These are phyloP conservation scores for Vicia sativa DNA, from an alignment of 306 rosid genomes.

Conservation along the genomic window DNA sequence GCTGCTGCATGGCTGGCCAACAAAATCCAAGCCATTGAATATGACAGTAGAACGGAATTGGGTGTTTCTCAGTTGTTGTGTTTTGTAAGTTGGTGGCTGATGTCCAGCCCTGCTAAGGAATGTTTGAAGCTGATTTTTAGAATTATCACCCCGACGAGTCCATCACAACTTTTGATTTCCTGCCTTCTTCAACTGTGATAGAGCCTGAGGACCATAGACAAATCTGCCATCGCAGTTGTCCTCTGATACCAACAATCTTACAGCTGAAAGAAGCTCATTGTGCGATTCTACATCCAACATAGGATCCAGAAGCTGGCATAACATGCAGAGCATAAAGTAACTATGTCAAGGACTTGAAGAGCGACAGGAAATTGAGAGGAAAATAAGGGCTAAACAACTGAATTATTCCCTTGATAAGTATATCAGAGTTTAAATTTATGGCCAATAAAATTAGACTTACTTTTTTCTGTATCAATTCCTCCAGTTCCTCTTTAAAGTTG, in stretches of 20 bases:
- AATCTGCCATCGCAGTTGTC: slow-evolving; percentile 82
- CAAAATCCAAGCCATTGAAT: slow-evolving; percentile 84
- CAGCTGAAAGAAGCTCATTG: slow-evolving; percentile 67
- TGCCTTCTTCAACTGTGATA: slow-evolving; percentile 53
- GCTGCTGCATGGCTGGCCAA: slow-evolving; percentile 64
- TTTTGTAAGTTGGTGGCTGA: slow-evolving; percentile 73
- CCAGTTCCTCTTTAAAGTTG: slow-evolving; percentile 69
- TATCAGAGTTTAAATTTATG: slow-evolving; percentile 19
- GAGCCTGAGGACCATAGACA: slow-evolving; percentile 63
- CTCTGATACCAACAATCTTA: slow-evolving; percentile 82
- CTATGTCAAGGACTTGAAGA: slow-evolving; percentile 34
- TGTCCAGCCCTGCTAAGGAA: slow-evolving; percentile 83
- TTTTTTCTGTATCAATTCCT: slow-evolving; percentile 74
- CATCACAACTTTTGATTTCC: slow-evolving; percentile 38
- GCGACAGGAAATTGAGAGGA: slow-evolving; percentile 20
- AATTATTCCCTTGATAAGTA: slow-evolving; percentile 12
- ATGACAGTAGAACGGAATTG: slow-evolving; percentile 78
- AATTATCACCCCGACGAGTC: slow-evolving; percentile 53
- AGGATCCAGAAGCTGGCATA: slow-evolving; percentile 82
- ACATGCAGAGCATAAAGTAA: slow-evolving; percentile 34
- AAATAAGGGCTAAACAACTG: slow-evolving; percentile 24
- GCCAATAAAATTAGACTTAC: slow-evolving; percentile 45
- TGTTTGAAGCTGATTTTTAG: slow-evolving; percentile 70
- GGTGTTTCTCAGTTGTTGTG: slow-evolving; percentile 66
- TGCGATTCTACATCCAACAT: slow-evolving; percentile 58